Conservation (phyloP, 768 basidiomycete species). For the Agaricus sinodeliciosus region DNA sequence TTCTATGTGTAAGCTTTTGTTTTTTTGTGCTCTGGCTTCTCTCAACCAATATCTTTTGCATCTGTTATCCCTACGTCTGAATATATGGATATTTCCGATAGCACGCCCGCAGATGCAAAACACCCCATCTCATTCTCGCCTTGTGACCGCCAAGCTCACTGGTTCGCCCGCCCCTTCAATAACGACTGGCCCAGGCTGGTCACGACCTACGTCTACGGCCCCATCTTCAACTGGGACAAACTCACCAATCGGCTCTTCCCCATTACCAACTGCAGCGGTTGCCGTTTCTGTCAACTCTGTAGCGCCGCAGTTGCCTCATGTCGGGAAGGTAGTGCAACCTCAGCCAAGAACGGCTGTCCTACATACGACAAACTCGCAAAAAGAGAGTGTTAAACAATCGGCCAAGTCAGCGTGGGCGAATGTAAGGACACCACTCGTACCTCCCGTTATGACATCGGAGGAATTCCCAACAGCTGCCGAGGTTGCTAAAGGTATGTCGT, state of each 20-base stretch:
- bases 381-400: constrained; percentile 24
- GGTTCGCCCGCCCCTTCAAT: constrained; percentile 50
- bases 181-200: constrained; percentile 53
- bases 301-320: constrained; percentile 48
- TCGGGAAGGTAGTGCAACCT: constrained; percentile 61
- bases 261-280: constrained; percentile 29
- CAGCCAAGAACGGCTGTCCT: constrained; percentile 43
- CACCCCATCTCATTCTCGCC: constrained; percentile 61
- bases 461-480: constrained; percentile 98
- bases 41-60: background rate
- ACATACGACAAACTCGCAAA: constrained; percentile 23
- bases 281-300: constrained; percentile 25
- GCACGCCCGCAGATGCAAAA: constrained; percentile 54
- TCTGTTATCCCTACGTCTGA: constrained; percentile 9
- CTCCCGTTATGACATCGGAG: constrained; percentile 37
- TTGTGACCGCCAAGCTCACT: constrained; percentile 85
- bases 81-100: constrained; percentile 19
- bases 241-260: constrained; percentile 40
- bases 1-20: constrained; percentile 40
- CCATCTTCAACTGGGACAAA: constrained; percentile 42
- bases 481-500: constrained; percentile 70
- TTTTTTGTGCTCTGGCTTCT: background rate
- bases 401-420: constrained; percentile 71
- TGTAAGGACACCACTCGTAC: constrained; percentile 35
- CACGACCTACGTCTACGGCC: constrained; percentile 68